These are phyloP conservation scores for Ammopiptanthus mongolicus DNA, from an alignment of 306 rosid species.

Conservation along the genomic window DNA sequence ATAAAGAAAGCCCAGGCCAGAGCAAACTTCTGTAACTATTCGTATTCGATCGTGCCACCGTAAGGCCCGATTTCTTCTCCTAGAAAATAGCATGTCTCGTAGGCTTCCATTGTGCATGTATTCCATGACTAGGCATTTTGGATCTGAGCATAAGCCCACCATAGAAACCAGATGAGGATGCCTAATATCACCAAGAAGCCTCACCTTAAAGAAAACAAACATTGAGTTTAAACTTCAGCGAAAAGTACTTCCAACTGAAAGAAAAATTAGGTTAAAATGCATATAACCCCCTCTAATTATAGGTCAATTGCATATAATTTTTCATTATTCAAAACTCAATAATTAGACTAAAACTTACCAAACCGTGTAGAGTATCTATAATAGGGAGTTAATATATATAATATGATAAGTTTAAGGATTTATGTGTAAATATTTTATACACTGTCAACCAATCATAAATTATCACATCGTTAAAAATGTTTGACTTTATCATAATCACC, in stretches of 20 bases:
- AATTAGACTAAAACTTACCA: too few species aligned
- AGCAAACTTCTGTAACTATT: conserved; percentile 50
- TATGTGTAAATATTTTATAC: too few species aligned
- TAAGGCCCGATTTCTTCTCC: conserved; percentile 39
- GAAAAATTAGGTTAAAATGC: background rate
- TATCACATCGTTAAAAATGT: too few species aligned
- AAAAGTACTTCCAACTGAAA: background rate
- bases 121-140: conserved; percentile 53
- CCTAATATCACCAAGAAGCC: conserved; percentile 45
- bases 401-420: too few species aligned
- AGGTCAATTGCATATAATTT: background rate
- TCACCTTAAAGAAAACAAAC: conserved; percentile 43
- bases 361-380: too few species aligned
- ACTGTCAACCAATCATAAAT: too few species aligned
- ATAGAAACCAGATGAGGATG: conserved; percentile 70
- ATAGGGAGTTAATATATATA: too few species aligned
- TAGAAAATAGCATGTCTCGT: conserved; percentile 39
- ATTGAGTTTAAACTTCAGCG: background rate
- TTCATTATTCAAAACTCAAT: too few species aligned
- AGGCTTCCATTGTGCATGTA: conserved; percentile 71
- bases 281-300: too few species aligned
- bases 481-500: too few species aligned
- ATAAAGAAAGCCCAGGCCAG: conserved; percentile 51
- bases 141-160: conserved; percentile 63
- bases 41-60: conserved; percentile 58